Base-by-base conservation (phyloP, 83 land plant species). In the Larix sibirica region DNA sequence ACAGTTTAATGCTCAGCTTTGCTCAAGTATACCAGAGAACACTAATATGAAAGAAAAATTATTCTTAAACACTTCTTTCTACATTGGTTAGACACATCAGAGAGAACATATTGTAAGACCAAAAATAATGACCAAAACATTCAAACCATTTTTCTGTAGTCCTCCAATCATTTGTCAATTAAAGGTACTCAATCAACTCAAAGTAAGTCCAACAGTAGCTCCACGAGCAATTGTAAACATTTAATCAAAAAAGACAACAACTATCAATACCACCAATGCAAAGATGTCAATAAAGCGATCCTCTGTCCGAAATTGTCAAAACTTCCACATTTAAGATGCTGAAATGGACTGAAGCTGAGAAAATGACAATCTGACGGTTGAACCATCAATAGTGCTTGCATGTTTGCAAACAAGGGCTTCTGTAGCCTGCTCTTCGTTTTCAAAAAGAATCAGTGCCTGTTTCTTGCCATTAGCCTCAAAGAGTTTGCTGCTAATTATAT, bases 341-440 rank as follows among this genome's bases (percentile, higher is more conserved):
- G 77, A 73, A 73, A 73, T 73, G 14, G 47, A 40, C 77, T 73
- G 77, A 42, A 85, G 84, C 87, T 89, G 88, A 33, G 91, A 89
- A 71, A 89, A 89, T 3, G 91, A 89, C 38, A 89, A 86, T 23
- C 91, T 89, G 6, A 89, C 79, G 0, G 86, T 89, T 56, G 77
- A 83, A 54, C 79, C 82, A 56, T 84, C 80, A 73, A 89, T 64
- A 20, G 85, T 79, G 28, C 79, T 89, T 24, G 91, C 91, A 31
- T 89, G 91, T 86, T 89, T 89, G 90, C 90, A 87, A 28, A 89
- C 82, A 59, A 89, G 91, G 24, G 91, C 91, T 73, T 89, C 91
- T 13, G 90, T 89, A 28, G 91, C 89, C 44, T 87, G 83, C 44
- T 89, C 91, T 79, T 89, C 91, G 56, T 54, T 84, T 69, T 87